phyloP scores from a whole-genome alignment of 345 rosid species.

The Excoecaria cochinchinensis region DNA sequence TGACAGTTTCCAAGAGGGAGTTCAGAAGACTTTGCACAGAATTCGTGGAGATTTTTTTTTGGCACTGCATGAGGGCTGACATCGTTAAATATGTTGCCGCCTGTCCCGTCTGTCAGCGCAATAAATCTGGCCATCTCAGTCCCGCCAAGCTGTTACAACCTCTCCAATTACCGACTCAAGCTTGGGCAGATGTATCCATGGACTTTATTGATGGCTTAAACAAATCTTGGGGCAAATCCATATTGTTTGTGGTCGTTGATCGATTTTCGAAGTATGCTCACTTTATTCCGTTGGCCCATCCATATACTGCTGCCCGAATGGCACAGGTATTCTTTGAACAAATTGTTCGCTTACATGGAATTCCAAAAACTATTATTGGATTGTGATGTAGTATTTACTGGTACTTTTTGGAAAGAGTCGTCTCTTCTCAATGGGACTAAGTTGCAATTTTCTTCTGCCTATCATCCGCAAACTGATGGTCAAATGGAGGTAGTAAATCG shows the following conservation, averaged over 20 bases:
- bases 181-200: background rate
- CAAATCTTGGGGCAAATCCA: background rate
- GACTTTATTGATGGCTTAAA: slow-evolving; percentile 6
- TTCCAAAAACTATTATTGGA: background rate
- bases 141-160: background rate
- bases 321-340: background rate
- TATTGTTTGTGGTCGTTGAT: background rate
- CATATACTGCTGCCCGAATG: too few relatives aligned
- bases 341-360: background rate
- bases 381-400: too few relatives aligned
- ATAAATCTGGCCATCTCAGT: background rate
- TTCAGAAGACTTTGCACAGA: background rate
- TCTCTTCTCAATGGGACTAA: too few relatives aligned
- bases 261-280: too few relatives aligned
- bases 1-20: background rate
- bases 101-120: background rate
- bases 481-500: too few relatives aligned
- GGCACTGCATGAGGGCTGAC: background rate
- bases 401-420: too few relatives aligned
- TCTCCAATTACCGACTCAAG: too few relatives aligned
- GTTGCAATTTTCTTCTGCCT: too few relatives aligned
- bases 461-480: too few relatives aligned
- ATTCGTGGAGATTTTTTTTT: background rate
- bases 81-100: background rate
- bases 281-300: too few relatives aligned